A percentile compares a stretch with the other conserved stretches of the same genome.
phyloP scores from a whole-genome alignment of 1,139 yeast genomes.

The Yamadazyma atlantica region DNA sequence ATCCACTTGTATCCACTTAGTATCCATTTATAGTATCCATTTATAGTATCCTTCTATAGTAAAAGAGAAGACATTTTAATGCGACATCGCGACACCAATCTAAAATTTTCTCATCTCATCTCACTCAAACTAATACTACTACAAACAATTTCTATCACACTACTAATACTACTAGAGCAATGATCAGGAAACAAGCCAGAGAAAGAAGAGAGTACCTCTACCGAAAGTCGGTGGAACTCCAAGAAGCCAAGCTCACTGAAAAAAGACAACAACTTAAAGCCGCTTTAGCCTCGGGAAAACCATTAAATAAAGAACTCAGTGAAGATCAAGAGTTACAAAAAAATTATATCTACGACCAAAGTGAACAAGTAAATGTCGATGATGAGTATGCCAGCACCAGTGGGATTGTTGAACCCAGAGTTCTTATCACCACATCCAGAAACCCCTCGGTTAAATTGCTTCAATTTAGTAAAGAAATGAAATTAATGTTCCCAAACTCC shows the following conservation, averaged over 20 bases:
- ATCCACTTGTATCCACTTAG: too few relatives aligned
- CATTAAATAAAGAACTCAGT: slow-evolving; percentile 84
- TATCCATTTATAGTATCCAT: too few relatives aligned
- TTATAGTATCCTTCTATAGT: too few relatives aligned
- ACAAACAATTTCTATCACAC: too few relatives aligned
- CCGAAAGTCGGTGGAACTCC: slow-evolving; percentile 83
- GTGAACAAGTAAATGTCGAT: slow-evolving; percentile 64
- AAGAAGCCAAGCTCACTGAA: slow-evolving; percentile 82
- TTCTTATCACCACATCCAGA: slow-evolving; percentile 90
- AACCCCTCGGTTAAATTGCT: slow-evolving; percentile 82
- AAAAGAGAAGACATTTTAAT: not conserved
- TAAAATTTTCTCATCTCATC: not conserved
- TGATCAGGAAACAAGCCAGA: slow-evolving; percentile 90
- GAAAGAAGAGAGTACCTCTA: slow-evolving; percentile 92
- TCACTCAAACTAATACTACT: not conserved
- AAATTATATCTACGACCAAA: slow-evolving; percentile 83
- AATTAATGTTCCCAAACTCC: slow-evolving; percentile 85
- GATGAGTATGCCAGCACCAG: slow-evolving; percentile 89
- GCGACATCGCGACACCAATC: slow-evolving; percentile 1
- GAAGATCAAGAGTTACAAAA: slow-evolving; percentile 81
- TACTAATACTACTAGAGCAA: slow-evolving; percentile 11
- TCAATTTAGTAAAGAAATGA: slow-evolving; percentile 92
- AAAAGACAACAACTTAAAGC: slow-evolving; percentile 85
- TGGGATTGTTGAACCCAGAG: slow-evolving; percentile 89
- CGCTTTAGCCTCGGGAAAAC: slow-evolving; percentile 89